These are phyloP conservation scores for Fusarium sp. DNA, from an alignment of 2,329 filamentous ascomycete genomes.

Conservation along the genomic window DNA sequence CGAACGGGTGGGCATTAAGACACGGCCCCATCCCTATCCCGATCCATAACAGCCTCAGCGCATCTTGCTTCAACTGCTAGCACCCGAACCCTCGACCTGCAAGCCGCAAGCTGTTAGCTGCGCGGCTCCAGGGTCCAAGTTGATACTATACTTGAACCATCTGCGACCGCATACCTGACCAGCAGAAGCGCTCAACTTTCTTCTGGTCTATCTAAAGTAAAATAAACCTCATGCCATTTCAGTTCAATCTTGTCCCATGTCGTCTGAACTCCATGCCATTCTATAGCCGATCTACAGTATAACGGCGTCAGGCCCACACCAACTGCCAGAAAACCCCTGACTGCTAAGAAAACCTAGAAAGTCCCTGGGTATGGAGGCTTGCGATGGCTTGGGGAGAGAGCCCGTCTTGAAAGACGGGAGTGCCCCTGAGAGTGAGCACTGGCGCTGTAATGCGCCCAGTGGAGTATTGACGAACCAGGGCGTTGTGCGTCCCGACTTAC, in stretches of 20 bases:
- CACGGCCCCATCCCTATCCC: constrained; percentile 29
- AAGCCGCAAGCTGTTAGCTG: constrained; percentile 22
- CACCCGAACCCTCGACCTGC: constrained; percentile 20
- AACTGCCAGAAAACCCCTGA: constrained; percentile 42
- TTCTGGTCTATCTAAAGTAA: constrained; percentile 2
- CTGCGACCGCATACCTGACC: constrained; percentile 41
- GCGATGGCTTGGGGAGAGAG: constrained; percentile 25
- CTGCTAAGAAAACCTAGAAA: constrained; percentile 20
- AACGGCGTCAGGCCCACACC: constrained; percentile 35
- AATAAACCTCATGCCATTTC: constrained; percentile 39
- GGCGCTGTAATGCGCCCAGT: constrained; percentile 49
- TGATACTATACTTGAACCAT: constrained; percentile 10
- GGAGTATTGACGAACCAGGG: constrained; percentile 38
- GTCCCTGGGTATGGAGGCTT: constrained; percentile 34
- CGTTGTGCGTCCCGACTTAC: constrained; percentile 26
- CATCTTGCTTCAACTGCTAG: constrained; percentile 31
- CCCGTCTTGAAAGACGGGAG: constrained; percentile 38
- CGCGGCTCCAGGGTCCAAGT: constrained; percentile 40
- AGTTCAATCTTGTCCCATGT: constrained; percentile 36
- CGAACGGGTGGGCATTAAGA: constrained; percentile 48
- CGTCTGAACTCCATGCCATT: constrained; percentile 44
- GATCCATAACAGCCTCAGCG: constrained; percentile 7
- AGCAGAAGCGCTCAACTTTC: constrained; percentile 34
- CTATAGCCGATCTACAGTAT: constrained; percentile 39
- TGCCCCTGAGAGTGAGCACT: constrained; percentile 41